phyloP scores from a whole-genome alignment of 1,139 yeast genomes.

The Geotrichum restrictum region DNA sequence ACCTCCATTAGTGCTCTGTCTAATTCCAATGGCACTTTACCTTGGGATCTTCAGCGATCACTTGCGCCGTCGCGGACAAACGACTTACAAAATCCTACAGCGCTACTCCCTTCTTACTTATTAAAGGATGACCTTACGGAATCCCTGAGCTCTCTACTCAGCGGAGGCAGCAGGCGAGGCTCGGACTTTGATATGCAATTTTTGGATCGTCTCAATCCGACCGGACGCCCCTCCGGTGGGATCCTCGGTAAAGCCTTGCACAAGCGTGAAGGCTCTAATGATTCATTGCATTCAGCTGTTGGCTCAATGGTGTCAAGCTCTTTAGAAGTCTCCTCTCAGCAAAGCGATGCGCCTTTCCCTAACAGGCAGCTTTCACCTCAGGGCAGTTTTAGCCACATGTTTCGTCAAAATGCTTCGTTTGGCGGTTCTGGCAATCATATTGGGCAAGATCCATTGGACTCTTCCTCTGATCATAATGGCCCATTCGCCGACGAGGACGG shows the following conservation, averaged over 20 bases:
- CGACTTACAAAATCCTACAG: slow-evolving; percentile 8
- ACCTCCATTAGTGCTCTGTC: slow-evolving; percentile 13
- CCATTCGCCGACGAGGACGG: slow-evolving; percentile 4
- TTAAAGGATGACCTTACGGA: slow-evolving; percentile 16
- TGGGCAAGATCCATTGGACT: background rate
- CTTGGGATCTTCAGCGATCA: slow-evolving; percentile 14
- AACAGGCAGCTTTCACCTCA: slow-evolving; percentile 12
- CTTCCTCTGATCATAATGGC: background rate
- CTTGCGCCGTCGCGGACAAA: background rate
- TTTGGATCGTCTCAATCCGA: slow-evolving; percentile 22
- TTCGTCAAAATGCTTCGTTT: slow-evolving; percentile 8
- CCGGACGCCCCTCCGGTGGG: slow-evolving; percentile 27
- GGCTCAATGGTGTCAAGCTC: slow-evolving; percentile 13
- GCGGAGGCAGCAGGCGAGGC: background rate
- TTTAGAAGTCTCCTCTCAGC: slow-evolving; percentile 6
- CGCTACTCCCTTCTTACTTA: slow-evolving; percentile 15
- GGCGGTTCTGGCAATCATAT: background rate
- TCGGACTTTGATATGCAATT: slow-evolving; percentile 28
- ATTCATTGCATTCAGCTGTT: slow-evolving; percentile 17
- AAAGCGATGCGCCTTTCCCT: background rate
- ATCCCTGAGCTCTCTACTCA: background rate
- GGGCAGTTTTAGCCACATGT: slow-evolving; percentile 14
- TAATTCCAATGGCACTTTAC: background rate
- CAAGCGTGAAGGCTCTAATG: slow-evolving; percentile 16
- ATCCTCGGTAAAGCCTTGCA: slow-evolving; percentile 28